Percentiles rank a stretch among this genome's conserved stretches.
Evolutionary conservation across 495 filamentous ascomycete species (phyloP).

Genomic region (Xylaria scruposa): DNA sequence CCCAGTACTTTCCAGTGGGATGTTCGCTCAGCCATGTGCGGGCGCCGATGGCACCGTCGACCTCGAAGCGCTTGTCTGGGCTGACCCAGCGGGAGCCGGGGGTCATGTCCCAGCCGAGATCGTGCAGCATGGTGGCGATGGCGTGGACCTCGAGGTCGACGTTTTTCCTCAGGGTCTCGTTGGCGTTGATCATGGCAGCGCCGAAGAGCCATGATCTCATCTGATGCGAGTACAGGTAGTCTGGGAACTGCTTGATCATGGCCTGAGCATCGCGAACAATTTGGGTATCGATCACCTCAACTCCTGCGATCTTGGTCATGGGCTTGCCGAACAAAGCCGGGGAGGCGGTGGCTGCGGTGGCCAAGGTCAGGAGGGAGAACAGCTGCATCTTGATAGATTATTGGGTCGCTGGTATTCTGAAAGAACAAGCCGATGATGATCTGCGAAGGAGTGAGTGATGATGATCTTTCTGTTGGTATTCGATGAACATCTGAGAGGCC

Average conservation of each 20-base stretch:
- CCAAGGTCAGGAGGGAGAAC: conserved; percentile 16
- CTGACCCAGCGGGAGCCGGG: conserved; percentile 38
- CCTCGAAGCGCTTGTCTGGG: conserved; percentile 47
- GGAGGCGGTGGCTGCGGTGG: conserved; percentile 18
- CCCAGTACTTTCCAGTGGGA: conserved; percentile 28
- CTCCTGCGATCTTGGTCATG: conserved; percentile 34
- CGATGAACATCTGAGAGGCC: not conserved
- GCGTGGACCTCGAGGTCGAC: conserved; percentile 46
- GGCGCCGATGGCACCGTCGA: conserved; percentile 83
- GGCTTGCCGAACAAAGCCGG: not conserved
- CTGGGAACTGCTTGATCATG: conserved; percentile 43
- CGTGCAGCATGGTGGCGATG: conserved; percentile 42
- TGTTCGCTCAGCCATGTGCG: conserved; percentile 65
- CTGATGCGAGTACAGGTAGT: conserved; percentile 47
- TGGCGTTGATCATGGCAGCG: conserved; percentile 44
- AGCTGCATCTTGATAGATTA: conserved; percentile 20
- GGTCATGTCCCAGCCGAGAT: conserved; percentile 39
- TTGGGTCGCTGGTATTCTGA: not conserved
- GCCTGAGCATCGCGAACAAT: conserved; percentile 41
- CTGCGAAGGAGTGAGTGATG: not conserved
- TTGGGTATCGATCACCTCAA: conserved; percentile 37
- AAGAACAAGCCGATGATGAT: not conserved
- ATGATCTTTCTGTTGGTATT: not conserved
- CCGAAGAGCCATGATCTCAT: conserved; percentile 56
- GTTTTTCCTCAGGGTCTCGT: conserved; percentile 34